Percentiles rank a stretch among this genome's conserved stretches.
These are phyloP conservation scores for Dipodascus albidus DNA, from an alignment of 805 yeast species.

Conservation along the genomic window DNA sequence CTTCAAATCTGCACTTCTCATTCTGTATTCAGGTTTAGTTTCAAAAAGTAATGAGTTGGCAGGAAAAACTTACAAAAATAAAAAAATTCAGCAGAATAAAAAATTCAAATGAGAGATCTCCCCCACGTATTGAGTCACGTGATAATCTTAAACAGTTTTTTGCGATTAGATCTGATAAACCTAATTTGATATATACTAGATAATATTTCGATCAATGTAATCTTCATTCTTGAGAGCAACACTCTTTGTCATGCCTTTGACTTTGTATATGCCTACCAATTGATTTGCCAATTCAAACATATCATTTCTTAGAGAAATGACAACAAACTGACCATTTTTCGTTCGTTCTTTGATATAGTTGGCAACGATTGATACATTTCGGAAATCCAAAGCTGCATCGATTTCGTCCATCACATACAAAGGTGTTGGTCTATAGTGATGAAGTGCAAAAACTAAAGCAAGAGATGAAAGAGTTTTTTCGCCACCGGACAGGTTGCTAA, in stretches of 20 bases:
- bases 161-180: slow-evolving; percentile 1
- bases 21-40: too few relatives aligned
- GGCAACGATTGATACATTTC: slow-evolving; percentile 95
- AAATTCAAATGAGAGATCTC: background rate
- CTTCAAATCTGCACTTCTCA: background rate
- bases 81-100: background rate
- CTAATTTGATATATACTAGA: slow-evolving; percentile 6
- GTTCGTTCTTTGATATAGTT: slow-evolving; percentile 93
- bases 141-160: background rate
- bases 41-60: background rate
- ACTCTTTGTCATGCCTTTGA: slow-evolving; percentile 79
- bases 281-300: slow-evolving; percentile 96
- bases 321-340: slow-evolving; percentile 91
- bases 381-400: slow-evolving; percentile 95
- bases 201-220: background rate
- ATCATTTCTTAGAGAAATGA: slow-evolving; percentile 87
- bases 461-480: slow-evolving; percentile 92
- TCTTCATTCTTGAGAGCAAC: slow-evolving; percentile 65
- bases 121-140: background rate
- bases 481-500: slow-evolving; percentile 92
- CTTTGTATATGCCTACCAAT: slow-evolving; percentile 91
- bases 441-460: slow-evolving; percentile 92
- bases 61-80: background rate
- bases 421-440: slow-evolving; percentile 94
- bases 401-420: slow-evolving; percentile 98